These are phyloP conservation scores for Polychytrium aggregatum DNA, from an alignment of 192 early-diverging fungal species.

Conservation along the genomic window DNA sequence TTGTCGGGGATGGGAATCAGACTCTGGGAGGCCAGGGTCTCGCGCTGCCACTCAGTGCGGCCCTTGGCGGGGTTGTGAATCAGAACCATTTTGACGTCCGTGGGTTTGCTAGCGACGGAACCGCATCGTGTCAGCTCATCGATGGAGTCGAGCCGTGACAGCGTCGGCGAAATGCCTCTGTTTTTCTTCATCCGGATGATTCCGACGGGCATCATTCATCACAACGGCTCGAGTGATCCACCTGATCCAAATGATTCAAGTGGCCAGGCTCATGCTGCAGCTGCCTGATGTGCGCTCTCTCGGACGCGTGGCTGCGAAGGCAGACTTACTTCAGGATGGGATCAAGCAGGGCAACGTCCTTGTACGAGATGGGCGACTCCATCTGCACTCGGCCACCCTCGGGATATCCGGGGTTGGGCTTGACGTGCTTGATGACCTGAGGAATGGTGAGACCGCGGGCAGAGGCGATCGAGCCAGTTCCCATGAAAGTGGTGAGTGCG, in stretches of 20 bases:
- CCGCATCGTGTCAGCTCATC: slow-evolving; percentile 1
- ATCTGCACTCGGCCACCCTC: slow-evolving; percentile 42
- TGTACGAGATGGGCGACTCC: slow-evolving; percentile 58
- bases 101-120: not conserved
- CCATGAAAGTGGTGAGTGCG: too few relatives aligned
- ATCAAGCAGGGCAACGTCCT: slow-evolving; percentile 62
- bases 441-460: not conserved
- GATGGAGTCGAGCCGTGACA: not conserved
- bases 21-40: slow-evolving; percentile 4
- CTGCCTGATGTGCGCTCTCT: too few relatives aligned
- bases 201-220: not conserved
- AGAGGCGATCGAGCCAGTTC: not conserved
- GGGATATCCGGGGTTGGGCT: slow-evolving; percentile 39
- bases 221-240: not conserved
- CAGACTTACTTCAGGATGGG: slow-evolving; percentile 23
- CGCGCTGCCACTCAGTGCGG: slow-evolving; percentile 5
- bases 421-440: slow-evolving; percentile 40
- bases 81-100: not conserved
- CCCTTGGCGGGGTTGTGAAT: not conserved
- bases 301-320: not conserved
- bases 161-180: not conserved
- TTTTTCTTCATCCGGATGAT: slow-evolving; percentile 1
- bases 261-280: too few relatives aligned
- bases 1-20: slow-evolving; percentile 23
- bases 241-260: too few relatives aligned